Base-by-base conservation (phyloP, 2,329 filamentous ascomycete genomes). In the Westerdykella sp. region DNA sequence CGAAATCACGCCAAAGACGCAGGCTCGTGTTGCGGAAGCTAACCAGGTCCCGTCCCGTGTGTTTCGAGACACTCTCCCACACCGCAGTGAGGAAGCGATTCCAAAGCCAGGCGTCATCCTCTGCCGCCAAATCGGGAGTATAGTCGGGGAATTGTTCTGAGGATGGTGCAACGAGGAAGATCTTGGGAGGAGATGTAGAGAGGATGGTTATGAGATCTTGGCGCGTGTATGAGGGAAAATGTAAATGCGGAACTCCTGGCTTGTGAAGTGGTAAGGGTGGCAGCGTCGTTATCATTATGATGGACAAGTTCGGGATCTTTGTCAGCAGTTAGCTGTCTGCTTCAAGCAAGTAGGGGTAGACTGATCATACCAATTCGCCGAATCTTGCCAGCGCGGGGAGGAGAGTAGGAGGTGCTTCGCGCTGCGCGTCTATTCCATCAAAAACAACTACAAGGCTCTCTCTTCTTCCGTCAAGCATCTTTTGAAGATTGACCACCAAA, bases 171-270 rank as follows among this genome's bases (percentile, higher is more conserved):
- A 59, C 41, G 56, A 63, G 41, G 60, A 71, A 77, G 51, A 75
- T 74, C 39, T 70, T 73, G 3, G 67, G 69, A 12, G 73, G 75
- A 7, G 37, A 44, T 5, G 48, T 63, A 11, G 82, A 75, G 21
- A 96, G 73, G 51, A 98, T 94, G 34, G 78, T 72, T 41, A 94
- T 76, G 42, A 87, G 84, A 55, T 96, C 86, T 43, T 80, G 67
- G 56, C 93, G 90, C 10, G 79, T 83, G 68, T 97, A 98, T 2
- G 87, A 77, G 1, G 87, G 80, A 60, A 97, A 97, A 59, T 85
- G 80, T 21, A 97, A 73, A 63, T 93, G 83, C 2, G 88, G 82
- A 0, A 84, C 77, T 5, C 84, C 81, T 4, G 85, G 72, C 6
- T 79, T 75, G 52, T 86, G 84, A 7, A 95, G 77, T 31, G 80